Evolutionary conservation across 345 rosid genomes (phyloP).

Genomic region (Dipteronia sinensis): DNA sequence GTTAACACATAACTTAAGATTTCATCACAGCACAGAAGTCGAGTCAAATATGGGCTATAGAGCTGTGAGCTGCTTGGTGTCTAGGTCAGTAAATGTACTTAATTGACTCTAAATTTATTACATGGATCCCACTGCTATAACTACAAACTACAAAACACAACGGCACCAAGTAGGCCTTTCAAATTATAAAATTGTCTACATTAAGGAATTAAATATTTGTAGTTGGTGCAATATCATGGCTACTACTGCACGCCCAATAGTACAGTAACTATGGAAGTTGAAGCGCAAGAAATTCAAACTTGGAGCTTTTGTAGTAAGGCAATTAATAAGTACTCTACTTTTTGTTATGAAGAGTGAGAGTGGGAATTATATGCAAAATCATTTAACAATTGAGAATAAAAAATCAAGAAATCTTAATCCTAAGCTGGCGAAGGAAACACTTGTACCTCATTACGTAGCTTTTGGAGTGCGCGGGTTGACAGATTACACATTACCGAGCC

Average conservation of each 20-base stretch:
- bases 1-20: slow-evolving; percentile 7
- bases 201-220: background rate
- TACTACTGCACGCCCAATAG: background rate
- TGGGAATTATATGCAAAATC: slow-evolving; percentile 6
- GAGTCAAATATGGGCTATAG: background rate
- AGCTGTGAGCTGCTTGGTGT: background rate
- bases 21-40: background rate
- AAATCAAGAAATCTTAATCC: background rate
- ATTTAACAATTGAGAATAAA: background rate
- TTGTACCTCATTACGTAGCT: slow-evolving; percentile 80
- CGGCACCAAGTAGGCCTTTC: background rate
- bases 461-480: slow-evolving; percentile 87
- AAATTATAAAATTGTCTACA: background rate
- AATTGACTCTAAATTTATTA: background rate
- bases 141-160: background rate
- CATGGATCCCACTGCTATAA: background rate
- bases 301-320: background rate
- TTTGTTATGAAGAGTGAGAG: background rate
- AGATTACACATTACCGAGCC: slow-evolving; percentile 64
- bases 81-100: background rate
- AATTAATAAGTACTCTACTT: background rate
- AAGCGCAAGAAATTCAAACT: background rate
- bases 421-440: slow-evolving; percentile 7
- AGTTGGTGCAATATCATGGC: background rate
- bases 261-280: background rate